Evolutionary conservation across 2,329 filamentous ascomycete species (phyloP).

Genomic region (Clarireedia paspali): DNA sequence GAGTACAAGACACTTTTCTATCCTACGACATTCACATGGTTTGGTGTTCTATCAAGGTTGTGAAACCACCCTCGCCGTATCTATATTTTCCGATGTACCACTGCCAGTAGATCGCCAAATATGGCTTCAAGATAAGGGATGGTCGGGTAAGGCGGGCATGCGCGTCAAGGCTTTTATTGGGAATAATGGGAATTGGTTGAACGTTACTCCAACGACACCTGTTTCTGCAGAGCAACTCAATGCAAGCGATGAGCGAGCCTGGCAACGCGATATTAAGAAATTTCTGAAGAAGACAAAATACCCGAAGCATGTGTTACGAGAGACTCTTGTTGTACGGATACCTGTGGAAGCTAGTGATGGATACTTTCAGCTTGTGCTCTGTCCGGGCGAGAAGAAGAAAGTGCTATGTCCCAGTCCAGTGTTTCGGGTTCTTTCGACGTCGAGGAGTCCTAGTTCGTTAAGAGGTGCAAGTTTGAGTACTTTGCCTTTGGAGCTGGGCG

Average conservation of each 20-base stretch:
- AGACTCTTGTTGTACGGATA: conserved; percentile 58
- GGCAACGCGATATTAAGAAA: conserved; percentile 60
- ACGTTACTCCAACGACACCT: conserved; percentile 54
- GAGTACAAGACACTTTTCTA: conserved; percentile 57
- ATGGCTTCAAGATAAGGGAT: conserved; percentile 63
- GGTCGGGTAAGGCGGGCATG: conserved; percentile 62
- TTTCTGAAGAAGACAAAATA: conserved; percentile 47
- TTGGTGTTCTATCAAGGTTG: conserved; percentile 60
- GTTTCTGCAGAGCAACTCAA: conserved; percentile 42
- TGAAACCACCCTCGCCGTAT: conserved; percentile 54
- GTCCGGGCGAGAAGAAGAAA: conserved; percentile 46
- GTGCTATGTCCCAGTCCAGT: conserved; percentile 58
- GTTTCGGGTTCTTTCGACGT: conserved; percentile 61
- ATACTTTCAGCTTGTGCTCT: conserved; percentile 61
- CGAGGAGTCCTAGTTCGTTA: conserved; percentile 50
- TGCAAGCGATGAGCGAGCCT: conserved; percentile 52
- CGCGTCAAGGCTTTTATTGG: conserved; percentile 55
- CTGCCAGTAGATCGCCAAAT: conserved; percentile 51
- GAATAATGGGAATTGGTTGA: conserved; percentile 52
- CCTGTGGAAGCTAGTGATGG: conserved; percentile 57
- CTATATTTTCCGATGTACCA: conserved; percentile 52
- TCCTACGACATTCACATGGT: conserved; percentile 58
- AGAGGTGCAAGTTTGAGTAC: conserved; percentile 58
- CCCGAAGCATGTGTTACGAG: conserved; percentile 45
- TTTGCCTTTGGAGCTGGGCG: conserved; percentile 57